Conservation (phyloP, 371 early-diverging fungal species). For the Capillidium rhysosporum region DNA sequence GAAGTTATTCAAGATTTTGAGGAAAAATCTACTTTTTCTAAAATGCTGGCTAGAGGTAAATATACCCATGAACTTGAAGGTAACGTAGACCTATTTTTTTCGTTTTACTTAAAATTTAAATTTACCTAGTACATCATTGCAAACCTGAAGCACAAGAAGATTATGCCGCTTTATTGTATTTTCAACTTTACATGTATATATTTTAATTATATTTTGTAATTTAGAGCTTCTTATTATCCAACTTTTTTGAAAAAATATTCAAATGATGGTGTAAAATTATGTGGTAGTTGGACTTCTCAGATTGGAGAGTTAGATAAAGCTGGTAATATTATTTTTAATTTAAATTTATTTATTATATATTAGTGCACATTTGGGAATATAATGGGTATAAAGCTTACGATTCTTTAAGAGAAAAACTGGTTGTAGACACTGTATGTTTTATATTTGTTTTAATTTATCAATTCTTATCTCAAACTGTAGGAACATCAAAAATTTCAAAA, state of each 20-base stretch:
- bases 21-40: conserved; percentile 7
- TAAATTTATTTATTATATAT: too few relatives aligned
- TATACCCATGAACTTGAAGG: conserved; percentile 71
- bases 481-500: conserved; percentile 32
- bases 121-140: conserved; percentile 45
- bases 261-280: conserved; percentile 47
- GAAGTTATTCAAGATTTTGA: background rate
- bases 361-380: conserved; percentile 87
- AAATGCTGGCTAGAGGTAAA: conserved; percentile 56
- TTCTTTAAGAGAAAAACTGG: conserved; percentile 18
- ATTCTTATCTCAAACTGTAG: conserved; percentile 8
- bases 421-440: background rate
- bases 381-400: conserved; percentile 66
- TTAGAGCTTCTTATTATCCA: conserved; percentile 45
- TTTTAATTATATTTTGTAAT: background rate
- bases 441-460: too few relatives aligned
- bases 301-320: conserved; percentile 75
- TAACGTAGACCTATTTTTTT: conserved; percentile 17
- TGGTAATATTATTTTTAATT: conserved; percentile 30
- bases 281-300: conserved; percentile 71
- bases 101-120: background rate
- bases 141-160: conserved; percentile 69
- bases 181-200: background rate
- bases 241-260: conserved; percentile 42
- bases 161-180: conserved; percentile 45